These are phyloP conservation scores for Farysia itapuensis DNA, from an alignment of 1,284 basidiomycete species.

Conservation along the genomic window DNA sequence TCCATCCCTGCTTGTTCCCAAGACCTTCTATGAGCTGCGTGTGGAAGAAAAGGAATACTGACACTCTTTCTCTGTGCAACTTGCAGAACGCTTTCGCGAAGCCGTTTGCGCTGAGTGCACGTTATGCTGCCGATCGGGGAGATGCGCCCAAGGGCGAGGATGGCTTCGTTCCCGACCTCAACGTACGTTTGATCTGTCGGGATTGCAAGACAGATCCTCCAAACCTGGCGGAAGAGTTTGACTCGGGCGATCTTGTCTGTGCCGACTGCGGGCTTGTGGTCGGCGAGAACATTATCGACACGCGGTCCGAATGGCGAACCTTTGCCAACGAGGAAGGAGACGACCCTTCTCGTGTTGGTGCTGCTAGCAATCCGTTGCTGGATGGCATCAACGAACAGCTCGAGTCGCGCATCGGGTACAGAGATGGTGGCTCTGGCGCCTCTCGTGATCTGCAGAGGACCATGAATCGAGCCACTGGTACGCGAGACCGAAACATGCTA, in stretches of 20 bases:
- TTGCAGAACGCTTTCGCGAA: slow-evolving; percentile 41
- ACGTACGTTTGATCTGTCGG: slow-evolving; percentile 67
- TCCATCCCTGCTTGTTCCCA: background rate
- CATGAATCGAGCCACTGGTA: slow-evolving; percentile 70
- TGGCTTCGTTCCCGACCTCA: slow-evolving; percentile 54
- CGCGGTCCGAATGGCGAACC: slow-evolving; percentile 94
- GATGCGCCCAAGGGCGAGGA: slow-evolving; percentile 43
- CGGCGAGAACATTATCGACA: slow-evolving; percentile 95
- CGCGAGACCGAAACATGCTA: slow-evolving; percentile 79
- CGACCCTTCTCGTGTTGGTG: slow-evolving; percentile 99
- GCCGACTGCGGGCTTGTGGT: slow-evolving; percentile 92
- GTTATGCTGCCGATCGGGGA: slow-evolving; percentile 50
- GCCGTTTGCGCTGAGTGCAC: slow-evolving; percentile 51
- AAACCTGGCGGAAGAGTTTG: slow-evolving; percentile 94
- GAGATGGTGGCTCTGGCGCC: slow-evolving; percentile 89
- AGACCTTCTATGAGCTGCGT: background rate
- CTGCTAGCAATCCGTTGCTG: slow-evolving; percentile 86
- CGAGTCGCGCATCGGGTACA: slow-evolving; percentile 90
- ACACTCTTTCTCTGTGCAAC: background rate
- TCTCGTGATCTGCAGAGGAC: slow-evolving; percentile 91
- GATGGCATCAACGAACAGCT: slow-evolving; percentile 87
- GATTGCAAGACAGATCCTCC: slow-evolving; percentile 91
- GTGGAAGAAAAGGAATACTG: background rate
- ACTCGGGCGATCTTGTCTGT: slow-evolving; percentile 95
- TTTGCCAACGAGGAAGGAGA: slow-evolving; percentile 97